These are phyloP conservation scores for Cutaneotrichosporon daszewskae DNA, from an alignment of 1,284 basidiomycete species.

Conservation along the genomic window DNA sequence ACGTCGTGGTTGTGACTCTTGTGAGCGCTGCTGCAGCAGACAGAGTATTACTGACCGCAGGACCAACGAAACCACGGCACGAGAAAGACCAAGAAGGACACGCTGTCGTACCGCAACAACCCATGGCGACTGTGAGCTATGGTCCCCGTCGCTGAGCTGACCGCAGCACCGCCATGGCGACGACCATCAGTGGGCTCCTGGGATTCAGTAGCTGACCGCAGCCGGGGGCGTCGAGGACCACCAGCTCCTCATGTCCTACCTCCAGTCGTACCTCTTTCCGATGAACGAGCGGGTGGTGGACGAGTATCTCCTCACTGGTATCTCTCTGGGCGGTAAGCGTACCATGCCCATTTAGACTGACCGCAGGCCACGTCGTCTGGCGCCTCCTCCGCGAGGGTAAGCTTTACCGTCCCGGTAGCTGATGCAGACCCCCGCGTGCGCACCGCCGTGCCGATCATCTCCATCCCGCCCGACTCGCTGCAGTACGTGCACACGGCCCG, in stretches of 20 bases:
- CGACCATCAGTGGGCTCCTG: slow-evolving; percentile 4
- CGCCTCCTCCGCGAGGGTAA: slow-evolving; percentile 10
- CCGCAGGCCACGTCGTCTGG: slow-evolving; percentile 14
- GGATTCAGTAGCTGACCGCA: not conserved
- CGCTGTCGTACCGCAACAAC: slow-evolving; percentile 60
- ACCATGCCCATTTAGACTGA: not conserved
- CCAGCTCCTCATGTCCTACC: slow-evolving; percentile 72
- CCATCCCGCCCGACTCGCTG: slow-evolving; percentile 10
- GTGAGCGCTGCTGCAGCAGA: slow-evolving; percentile 17
- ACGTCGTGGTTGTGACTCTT: slow-evolving; percentile 43
- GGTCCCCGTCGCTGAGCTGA: not conserved
- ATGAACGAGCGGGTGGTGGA: slow-evolving; percentile 59
- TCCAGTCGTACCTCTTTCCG: slow-evolving; percentile 72
- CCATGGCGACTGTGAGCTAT: slow-evolving; percentile 52
- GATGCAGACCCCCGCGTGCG: slow-evolving; percentile 8
- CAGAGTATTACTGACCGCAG: slow-evolving; percentile 43
- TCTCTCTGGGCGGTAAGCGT: slow-evolving; percentile 50
- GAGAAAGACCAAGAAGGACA: slow-evolving; percentile 46
- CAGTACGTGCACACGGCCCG: slow-evolving; percentile 8
- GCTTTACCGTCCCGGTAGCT: not conserved
- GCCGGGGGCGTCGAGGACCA: slow-evolving; percentile 53
- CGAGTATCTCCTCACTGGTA: slow-evolving; percentile 58
- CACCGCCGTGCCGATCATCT: slow-evolving; percentile 13
- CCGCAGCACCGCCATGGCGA: slow-evolving; percentile 5
- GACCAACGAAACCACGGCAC: slow-evolving; percentile 74